A percentile compares a stretch with the other conserved stretches of the same genome.
Evolutionary conservation across 2,329 filamentous ascomycete genomes (phyloP).

Genomic region (Xylariaceae sp.): DNA sequence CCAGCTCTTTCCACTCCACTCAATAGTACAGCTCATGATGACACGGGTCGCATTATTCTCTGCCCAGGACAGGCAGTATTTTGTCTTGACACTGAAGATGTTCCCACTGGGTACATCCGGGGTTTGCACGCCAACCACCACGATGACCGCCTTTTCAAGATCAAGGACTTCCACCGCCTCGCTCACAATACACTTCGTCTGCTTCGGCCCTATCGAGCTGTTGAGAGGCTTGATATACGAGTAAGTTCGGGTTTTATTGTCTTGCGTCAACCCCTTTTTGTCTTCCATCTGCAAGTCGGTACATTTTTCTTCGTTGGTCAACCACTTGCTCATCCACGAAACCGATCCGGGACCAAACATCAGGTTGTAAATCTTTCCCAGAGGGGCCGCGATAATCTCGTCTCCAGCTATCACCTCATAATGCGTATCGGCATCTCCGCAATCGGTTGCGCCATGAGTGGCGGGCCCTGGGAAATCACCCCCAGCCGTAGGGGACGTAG

Average conservation of each 20-base stretch:
- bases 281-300: conserved; percentile 84
- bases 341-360: conserved; percentile 80
- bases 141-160: conserved; percentile 77
- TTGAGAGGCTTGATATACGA: conserved; percentile 90
- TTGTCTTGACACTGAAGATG: conserved; percentile 86
- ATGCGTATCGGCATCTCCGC: conserved; percentile 71
- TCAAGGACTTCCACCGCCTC: conserved; percentile 83
- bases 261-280: conserved; percentile 70
- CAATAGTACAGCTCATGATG: conserved; percentile 83
- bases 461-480: conserved; percentile 81
- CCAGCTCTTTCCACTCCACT: conserved; percentile 99
- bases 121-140: conserved; percentile 81
- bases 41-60: conserved; percentile 80
- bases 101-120: conserved; percentile 95
- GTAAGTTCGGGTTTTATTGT: conserved; percentile 71
- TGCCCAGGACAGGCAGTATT: conserved; percentile 91
- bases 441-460: conserved; percentile 79
- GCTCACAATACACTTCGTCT: conserved; percentile 89
- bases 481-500: conserved; percentile 37
- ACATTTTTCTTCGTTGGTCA: conserved; percentile 84
- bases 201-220: conserved; percentile 79
- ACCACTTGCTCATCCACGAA: conserved; percentile 80
- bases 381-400: conserved; percentile 77
- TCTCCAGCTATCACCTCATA: conserved; percentile 84
- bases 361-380: conserved; percentile 86